Conservation (phyloP, 73 alveolate species). For the Tetrahymena malaccensis region DNA sequence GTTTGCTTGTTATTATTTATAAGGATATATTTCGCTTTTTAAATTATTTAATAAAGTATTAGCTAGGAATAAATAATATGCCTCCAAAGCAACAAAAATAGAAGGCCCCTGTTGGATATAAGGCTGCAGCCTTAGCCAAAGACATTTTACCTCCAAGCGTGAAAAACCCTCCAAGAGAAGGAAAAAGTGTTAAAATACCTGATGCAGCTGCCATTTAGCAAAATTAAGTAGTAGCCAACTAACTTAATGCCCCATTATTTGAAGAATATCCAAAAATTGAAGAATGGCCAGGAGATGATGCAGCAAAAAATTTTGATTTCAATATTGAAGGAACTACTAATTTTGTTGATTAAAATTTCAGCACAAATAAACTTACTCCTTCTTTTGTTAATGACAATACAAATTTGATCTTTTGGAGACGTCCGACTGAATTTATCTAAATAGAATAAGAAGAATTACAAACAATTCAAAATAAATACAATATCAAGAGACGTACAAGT, state of each 20-base stretch:
- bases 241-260: background rate
- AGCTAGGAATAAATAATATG: background rate
- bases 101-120: background rate
- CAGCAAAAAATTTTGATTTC: constrained; percentile 47
- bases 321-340: constrained; percentile 24
- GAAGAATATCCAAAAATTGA: constrained; percentile 55
- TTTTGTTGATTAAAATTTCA: constrained; percentile 36
- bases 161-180: constrained; percentile 64
- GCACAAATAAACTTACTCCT: constrained; percentile 35
- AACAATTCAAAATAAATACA: background rate
- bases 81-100: background rate
- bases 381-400: constrained; percentile 52
- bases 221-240: constrained; percentile 2
- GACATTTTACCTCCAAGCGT: constrained; percentile 64
- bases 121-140: constrained; percentile 43
- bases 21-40: background rate
- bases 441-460: constrained; percentile 10
- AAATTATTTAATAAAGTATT: background rate
- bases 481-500: constrained; percentile 33
- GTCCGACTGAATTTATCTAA: constrained; percentile 51
- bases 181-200: constrained; percentile 38
- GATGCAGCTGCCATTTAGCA: constrained; percentile 46
- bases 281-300: constrained; percentile 84
- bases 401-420: constrained; percentile 35
- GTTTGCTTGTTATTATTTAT: background rate